Evolutionary conservation across 352 stramenopile genomes (phyloP).

Genomic region (Phytophthora cryptogea): DNA sequence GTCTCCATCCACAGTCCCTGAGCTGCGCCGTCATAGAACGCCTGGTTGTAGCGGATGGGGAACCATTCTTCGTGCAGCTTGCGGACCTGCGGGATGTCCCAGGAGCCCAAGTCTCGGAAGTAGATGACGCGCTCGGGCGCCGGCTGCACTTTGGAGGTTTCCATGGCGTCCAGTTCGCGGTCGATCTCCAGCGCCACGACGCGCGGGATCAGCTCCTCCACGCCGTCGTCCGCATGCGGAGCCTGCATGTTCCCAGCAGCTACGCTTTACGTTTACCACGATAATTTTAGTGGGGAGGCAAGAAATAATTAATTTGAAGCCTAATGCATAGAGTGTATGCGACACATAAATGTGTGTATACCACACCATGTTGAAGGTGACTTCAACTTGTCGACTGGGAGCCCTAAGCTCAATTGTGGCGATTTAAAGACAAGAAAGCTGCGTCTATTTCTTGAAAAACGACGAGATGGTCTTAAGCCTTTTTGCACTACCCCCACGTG

Average conservation of each 20-base stretch:
- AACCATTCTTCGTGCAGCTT: constrained; percentile 97
- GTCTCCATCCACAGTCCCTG: constrained; percentile 88
- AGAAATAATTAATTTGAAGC: background rate
- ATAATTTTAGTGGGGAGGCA: background rate
- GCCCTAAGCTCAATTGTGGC: no score
- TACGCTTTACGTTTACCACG: background rate
- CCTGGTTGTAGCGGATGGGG: constrained; percentile 95
- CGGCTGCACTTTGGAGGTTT: constrained; percentile 10
- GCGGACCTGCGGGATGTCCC: constrained; percentile 91
- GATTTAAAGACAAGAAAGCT: background rate
- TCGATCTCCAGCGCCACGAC: constrained; percentile 33
- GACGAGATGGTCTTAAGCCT: constrained; percentile 61
- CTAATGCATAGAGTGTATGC: background rate
- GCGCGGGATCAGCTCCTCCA: constrained; percentile 17
- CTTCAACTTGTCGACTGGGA: no score
- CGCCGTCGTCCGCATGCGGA: constrained; percentile 11
- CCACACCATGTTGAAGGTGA: no score
- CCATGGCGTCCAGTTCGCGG: constrained; percentile 8
- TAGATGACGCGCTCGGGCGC: constrained; percentile 51
- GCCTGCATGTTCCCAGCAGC: constrained; percentile 11
- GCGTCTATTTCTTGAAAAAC: constrained; percentile 73
- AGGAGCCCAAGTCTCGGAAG: constrained; percentile 71
- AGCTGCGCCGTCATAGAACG: constrained; percentile 95
- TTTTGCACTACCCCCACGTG: constrained; percentile 32
- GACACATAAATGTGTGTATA: background rate